These are phyloP conservation scores for Penicillium brevicompactum DNA, from an alignment of 2,329 filamentous ascomycete species.

Conservation along the genomic window DNA sequence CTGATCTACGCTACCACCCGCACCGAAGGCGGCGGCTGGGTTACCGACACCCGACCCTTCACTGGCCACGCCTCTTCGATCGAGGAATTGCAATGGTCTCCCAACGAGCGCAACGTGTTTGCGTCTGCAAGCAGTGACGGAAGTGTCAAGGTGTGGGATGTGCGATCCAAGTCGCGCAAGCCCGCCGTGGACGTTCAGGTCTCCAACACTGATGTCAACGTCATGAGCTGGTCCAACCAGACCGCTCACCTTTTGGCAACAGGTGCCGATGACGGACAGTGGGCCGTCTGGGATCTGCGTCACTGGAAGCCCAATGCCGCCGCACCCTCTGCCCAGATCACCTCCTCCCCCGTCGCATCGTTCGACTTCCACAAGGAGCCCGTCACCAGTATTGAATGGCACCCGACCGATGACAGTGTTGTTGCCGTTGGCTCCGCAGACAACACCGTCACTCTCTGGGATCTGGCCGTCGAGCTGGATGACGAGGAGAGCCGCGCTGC, in stretches of 20 bases:
- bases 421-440: slow-evolving; percentile 89
- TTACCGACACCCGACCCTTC: slow-evolving; percentile 81
- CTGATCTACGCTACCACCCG: slow-evolving; percentile 85
- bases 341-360: slow-evolving; percentile 81
- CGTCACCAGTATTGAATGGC: slow-evolving; percentile 95
- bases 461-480: slow-evolving; percentile 92
- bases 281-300: slow-evolving; percentile 94
- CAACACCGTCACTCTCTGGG: slow-evolving; percentile 94
- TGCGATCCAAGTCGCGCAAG: slow-evolving; percentile 83
- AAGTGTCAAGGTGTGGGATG: slow-evolving; percentile 94
- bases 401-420: slow-evolving; percentile 94
- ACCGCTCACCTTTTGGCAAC: slow-evolving; percentile 88
- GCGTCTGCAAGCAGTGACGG: slow-evolving; percentile 92
- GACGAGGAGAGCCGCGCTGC: slow-evolving; percentile 94
- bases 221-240: slow-evolving; percentile 90
- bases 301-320: slow-evolving; percentile 78
- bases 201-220: slow-evolving; percentile 86
- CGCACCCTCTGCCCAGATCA: slow-evolving; percentile 50
- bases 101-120: slow-evolving; percentile 89
- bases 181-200: slow-evolving; percentile 86
- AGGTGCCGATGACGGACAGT: slow-evolving; percentile 88
- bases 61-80: slow-evolving; percentile 81
- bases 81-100: slow-evolving; percentile 97
- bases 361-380: slow-evolving; percentile 97
- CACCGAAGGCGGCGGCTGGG: slow-evolving; percentile 84